phyloP scores from a whole-genome alignment of 768 basidiomycete genomes.

The Lentinula aciculospora region DNA sequence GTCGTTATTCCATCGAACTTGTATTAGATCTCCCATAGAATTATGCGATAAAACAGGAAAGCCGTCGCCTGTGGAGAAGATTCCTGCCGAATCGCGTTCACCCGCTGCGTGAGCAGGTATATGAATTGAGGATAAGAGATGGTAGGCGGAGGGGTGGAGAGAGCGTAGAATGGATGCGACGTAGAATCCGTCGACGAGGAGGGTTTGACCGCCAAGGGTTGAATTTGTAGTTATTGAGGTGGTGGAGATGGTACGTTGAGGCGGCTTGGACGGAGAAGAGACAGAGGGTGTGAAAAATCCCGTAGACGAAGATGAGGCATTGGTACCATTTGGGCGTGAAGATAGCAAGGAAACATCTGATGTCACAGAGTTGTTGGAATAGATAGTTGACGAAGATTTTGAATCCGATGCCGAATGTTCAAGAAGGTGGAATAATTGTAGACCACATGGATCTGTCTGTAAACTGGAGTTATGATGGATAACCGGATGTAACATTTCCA shows the following conservation, averaged over 20 bases:
- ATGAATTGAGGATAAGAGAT: conserved; percentile 57
- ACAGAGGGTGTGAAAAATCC: neutral
- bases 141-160: conserved; percentile 66
- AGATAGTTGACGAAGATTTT: neutral
- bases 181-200: conserved; percentile 97
- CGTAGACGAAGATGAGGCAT: neutral
- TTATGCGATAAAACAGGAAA: conserved; percentile 77
- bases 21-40: conserved; percentile 53
- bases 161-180: conserved; percentile 75
- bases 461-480: neutral
- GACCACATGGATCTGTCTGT: conserved; percentile 90
- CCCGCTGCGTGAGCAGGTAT: conserved; percentile 90
- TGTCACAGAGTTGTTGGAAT: neutral
- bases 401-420: conserved; percentile 46
- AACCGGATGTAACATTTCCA: neutral
- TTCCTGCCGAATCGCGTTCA: conserved; percentile 52
- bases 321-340: neutral
- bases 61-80: conserved; percentile 48
- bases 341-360: no score
- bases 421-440: conserved; percentile 93
- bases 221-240: neutral
- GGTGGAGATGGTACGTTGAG: neutral
- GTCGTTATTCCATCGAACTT: conserved; percentile 93
- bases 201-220: conserved; percentile 73
- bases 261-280: no score